Conservation (phyloP, 2,329 filamentous ascomycete genomes). For the Alternaria sp. region DNA sequence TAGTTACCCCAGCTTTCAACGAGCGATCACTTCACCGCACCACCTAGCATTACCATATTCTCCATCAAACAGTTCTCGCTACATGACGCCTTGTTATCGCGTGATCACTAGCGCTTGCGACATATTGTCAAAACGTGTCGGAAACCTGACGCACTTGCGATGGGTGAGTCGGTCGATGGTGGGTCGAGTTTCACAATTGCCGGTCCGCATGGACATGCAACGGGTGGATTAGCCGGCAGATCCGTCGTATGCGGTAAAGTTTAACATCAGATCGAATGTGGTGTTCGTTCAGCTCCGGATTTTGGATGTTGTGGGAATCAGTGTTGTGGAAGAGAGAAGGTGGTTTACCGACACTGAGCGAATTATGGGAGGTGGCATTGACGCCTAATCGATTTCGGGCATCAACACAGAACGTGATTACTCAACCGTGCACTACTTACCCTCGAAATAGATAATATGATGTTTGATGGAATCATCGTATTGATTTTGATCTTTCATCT, state of each 20-base stretch:
- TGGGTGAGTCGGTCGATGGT: constrained; percentile 20
- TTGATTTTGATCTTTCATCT: too few species aligned
- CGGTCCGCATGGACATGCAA: not conserved
- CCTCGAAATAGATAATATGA: fast-evolving
- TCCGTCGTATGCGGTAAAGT: not conserved
- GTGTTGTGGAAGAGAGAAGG: too few species aligned
- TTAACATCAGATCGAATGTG: too few species aligned
- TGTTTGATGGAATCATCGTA: not conserved
- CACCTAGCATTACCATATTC: not conserved
- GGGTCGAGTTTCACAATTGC: constrained; percentile 36
- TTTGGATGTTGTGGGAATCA: not conserved
- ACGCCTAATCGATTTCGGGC: not conserved
- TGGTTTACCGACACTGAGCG: too few species aligned
- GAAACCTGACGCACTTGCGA: constrained; percentile 22
- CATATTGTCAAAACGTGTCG: constrained; percentile 12
- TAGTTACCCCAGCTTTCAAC: not conserved
- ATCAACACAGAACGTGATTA: not conserved
- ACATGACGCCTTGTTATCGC: constrained; percentile 2
- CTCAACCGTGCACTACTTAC: not conserved
- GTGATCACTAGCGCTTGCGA: constrained; percentile 17
- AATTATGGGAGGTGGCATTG: not conserved
- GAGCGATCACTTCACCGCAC: not conserved
- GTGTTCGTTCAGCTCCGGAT: too few species aligned
- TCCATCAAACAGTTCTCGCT: constrained; percentile 1
- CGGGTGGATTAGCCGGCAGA: not conserved